These are phyloP conservation scores for Phytopythium cucurbitacearum DNA, from an alignment of 352 stramenopile species.

Conservation along the genomic window DNA sequence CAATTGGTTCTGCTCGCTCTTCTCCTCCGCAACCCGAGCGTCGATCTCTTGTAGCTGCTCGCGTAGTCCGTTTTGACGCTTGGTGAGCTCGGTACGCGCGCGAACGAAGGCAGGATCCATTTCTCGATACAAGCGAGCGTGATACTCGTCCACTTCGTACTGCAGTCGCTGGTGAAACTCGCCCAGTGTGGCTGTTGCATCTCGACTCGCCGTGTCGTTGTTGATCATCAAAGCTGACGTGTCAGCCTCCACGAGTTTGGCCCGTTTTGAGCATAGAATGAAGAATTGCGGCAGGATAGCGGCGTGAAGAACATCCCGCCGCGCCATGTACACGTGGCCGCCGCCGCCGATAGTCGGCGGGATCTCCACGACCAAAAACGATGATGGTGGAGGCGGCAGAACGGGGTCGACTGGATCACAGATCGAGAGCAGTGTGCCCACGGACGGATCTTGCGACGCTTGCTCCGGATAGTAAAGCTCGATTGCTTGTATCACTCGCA, in stretches of 20 bases:
- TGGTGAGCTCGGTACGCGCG: conserved; percentile 15
- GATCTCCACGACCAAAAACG: conserved; percentile 34
- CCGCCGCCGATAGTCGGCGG: neutral
- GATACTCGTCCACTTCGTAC: conserved; percentile 26
- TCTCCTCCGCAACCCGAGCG: conserved; percentile 24
- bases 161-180: conserved; percentile 22
- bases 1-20: conserved; percentile 26
- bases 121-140: conserved; percentile 26
- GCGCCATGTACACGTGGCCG: conserved; percentile 32
- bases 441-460: neutral
- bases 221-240: no score
- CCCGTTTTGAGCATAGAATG: conserved; percentile 24
- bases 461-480: conserved; percentile 24
- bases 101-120: conserved; percentile 28
- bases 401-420: conserved; percentile 12
- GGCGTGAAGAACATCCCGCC: conserved; percentile 9
- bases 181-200: neutral
- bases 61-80: conserved; percentile 18
- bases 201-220: no score
- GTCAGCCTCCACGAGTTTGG: neutral
- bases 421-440: neutral
- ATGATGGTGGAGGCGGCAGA: conserved; percentile 19
- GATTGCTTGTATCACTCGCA: conserved; percentile 28
- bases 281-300: conserved; percentile 34
- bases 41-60: conserved; percentile 17